These are phyloP conservation scores for Didymella pomorum DNA, from an alignment of 2,329 filamentous ascomycete genomes.

Conservation along the genomic window DNA sequence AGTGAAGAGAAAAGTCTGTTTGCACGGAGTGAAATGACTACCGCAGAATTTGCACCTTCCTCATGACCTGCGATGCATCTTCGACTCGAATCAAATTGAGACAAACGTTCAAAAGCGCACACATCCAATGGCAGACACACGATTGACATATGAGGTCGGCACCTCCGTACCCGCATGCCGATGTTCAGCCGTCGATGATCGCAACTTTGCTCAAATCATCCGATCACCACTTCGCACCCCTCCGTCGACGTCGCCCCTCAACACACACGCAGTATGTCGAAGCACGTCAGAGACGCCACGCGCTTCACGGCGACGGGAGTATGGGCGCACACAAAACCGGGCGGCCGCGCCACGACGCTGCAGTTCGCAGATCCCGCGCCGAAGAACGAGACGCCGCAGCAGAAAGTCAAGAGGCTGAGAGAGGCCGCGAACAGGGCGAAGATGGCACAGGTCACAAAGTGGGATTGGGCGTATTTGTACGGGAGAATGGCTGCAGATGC, in stretches of 20 bases:
- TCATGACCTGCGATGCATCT: not conserved
- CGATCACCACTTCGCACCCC: conserved; percentile 35
- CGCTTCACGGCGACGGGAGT: conserved; percentile 76
- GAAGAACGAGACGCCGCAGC: conserved; percentile 60
- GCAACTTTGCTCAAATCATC: conserved; percentile 48
- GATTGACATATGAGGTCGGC: conserved; percentile 12
- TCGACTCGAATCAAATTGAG: not conserved
- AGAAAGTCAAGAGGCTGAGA: conserved; percentile 62
- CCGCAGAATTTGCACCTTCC: not conserved
- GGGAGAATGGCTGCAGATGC: conserved; percentile 61
- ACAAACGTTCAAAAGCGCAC: not conserved
- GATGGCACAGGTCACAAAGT: conserved; percentile 59
- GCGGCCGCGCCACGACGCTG: conserved; percentile 52
- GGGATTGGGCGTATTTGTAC: conserved; percentile 58
- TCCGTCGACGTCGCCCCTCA: conserved; percentile 18
- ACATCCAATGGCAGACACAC: not conserved
- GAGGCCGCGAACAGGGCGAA: conserved; percentile 58
- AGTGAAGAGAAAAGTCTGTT: conserved; percentile 8
- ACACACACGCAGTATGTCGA: conserved; percentile 57
- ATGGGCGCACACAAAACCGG: conserved; percentile 72
- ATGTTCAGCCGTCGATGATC: conserved; percentile 27
- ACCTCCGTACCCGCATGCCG: conserved; percentile 12
- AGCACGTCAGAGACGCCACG: conserved; percentile 80
- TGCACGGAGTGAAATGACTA: not conserved
- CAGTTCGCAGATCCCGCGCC: conserved; percentile 52